These are phyloP conservation scores for Sergeia podlipaevii DNA, from an alignment of 208 protist species.

Conservation along the genomic window DNA sequence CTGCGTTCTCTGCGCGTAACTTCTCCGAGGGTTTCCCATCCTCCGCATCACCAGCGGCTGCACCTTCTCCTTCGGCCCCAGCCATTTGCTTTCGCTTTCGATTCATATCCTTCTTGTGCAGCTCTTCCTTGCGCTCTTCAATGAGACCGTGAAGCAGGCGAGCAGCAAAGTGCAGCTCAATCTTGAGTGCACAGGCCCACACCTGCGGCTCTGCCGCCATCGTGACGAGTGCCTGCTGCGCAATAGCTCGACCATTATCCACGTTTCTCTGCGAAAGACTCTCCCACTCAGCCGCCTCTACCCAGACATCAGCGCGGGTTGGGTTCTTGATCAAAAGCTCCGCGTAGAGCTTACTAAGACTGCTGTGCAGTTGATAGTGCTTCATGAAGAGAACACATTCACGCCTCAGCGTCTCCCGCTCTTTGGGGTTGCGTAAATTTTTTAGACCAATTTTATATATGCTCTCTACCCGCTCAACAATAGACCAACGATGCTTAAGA, in stretches of 20 bases:
- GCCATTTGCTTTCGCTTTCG: slow-evolving; percentile 13
- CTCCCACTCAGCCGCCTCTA: slow-evolving; percentile 76
- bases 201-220: slow-evolving; percentile 44
- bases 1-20: slow-evolving; percentile 55
- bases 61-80: slow-evolving; percentile 4
- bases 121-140: slow-evolving; percentile 25
- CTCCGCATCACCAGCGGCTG: neutral
- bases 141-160: slow-evolving; percentile 47
- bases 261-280: slow-evolving; percentile 48
- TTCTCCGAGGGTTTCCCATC: slow-evolving; percentile 7
- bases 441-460: slow-evolving; percentile 83
- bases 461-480: slow-evolving; percentile 76
- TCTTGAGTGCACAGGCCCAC: slow-evolving; percentile 60
- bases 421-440: slow-evolving; percentile 45
- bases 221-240: slow-evolving; percentile 76
- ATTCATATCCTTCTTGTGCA: slow-evolving; percentile 14
- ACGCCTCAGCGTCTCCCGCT: slow-evolving; percentile 47
- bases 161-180: slow-evolving; percentile 71
- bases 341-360: slow-evolving; percentile 70
- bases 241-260: slow-evolving; percentile 68
- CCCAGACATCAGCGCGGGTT: slow-evolving; percentile 61
- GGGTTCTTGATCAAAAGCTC: slow-evolving; percentile 69
- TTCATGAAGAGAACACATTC: slow-evolving; percentile 70
- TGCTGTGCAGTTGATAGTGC: slow-evolving; percentile 41
- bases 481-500: slow-evolving; percentile 73